These are phyloP conservation scores for Globisporangium radiosum DNA, from an alignment of 352 stramenopile genomes.

Conservation along the genomic window DNA sequence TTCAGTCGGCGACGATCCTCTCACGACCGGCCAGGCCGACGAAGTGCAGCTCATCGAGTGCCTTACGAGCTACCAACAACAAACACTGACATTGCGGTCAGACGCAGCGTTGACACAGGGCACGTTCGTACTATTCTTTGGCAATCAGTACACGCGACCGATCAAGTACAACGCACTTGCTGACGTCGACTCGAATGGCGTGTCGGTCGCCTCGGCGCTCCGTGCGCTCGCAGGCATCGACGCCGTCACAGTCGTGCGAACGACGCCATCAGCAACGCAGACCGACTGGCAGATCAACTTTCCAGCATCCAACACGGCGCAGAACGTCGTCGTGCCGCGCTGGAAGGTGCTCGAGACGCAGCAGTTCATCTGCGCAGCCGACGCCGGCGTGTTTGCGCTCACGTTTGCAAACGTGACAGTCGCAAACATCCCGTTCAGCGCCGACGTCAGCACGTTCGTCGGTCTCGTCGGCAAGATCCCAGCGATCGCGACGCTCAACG, in stretches of 20 bases:
- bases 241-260: conserved; percentile 29
- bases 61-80: conserved; percentile 49
- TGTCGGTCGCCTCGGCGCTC: conserved; percentile 44
- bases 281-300: conserved; percentile 52
- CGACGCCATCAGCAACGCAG: conserved; percentile 21
- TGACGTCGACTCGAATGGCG: conserved; percentile 33
- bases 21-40: conserved; percentile 48
- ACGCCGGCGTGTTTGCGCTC: conserved; percentile 47
- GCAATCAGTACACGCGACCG: conserved; percentile 53
- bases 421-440: conserved; percentile 47
- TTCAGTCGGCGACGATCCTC: conserved; percentile 56
- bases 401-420: conserved; percentile 53
- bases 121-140: conserved; percentile 56
- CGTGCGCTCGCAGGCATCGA: conserved; percentile 30
- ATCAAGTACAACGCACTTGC: conserved; percentile 50
- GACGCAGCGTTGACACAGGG: conserved; percentile 40
- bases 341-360: conserved; percentile 70
- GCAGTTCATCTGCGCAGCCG: conserved; percentile 71
- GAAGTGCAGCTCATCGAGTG: conserved; percentile 62
- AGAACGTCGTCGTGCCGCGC: conserved; percentile 38
- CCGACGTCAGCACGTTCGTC: conserved; percentile 49
- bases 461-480: conserved; percentile 31
- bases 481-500: conserved; percentile 37
- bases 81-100: conserved; percentile 39
- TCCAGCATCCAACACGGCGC: conserved; percentile 29